phyloP scores from a whole-genome alignment of 2,329 filamentous ascomycete species.

The Pseudocercospora musae region DNA sequence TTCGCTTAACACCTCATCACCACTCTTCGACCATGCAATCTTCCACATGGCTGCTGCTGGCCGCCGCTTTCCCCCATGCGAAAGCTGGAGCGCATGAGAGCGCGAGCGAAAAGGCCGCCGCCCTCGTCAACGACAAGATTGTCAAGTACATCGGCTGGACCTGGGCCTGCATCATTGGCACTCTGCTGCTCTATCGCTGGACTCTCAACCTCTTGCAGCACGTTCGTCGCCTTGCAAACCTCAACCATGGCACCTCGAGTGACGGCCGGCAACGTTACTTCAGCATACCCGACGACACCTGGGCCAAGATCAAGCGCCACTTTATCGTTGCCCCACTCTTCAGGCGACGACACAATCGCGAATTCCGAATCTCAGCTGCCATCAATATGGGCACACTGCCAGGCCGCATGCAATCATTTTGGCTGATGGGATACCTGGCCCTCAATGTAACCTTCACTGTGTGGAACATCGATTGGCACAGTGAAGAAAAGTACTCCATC shows the following conservation, averaged over 20 bases:
- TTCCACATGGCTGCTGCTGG: conserved; percentile 19
- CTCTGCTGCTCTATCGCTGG: conserved; percentile 66
- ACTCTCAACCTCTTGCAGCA: conserved; percentile 61
- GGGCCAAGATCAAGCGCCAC: conserved; percentile 46
- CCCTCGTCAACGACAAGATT: conserved; percentile 31
- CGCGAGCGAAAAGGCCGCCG: conserved; percentile 16
- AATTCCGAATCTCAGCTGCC: conserved; percentile 50
- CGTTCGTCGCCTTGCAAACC: conserved; percentile 68
- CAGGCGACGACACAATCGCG: conserved; percentile 48
- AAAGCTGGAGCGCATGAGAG: conserved; percentile 9
- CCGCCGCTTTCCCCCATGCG: conserved; percentile 10
- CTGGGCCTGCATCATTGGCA: conserved; percentile 60
- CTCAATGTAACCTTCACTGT: conserved; percentile 47
- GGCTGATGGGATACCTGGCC: conserved; percentile 48
- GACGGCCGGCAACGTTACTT: conserved; percentile 67
- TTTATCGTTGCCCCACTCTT: conserved; percentile 48
- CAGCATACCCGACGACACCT: conserved; percentile 55
- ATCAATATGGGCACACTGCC: conserved; percentile 50
- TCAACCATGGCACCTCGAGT: conserved; percentile 65
- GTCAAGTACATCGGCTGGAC: conserved; percentile 41
- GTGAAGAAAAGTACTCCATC: conserved; percentile 68
- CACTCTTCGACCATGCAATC: conserved; percentile 10
- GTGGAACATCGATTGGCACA: conserved; percentile 56
- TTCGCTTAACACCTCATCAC: neutral
- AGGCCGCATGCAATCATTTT: conserved; percentile 47